A percentile compares a stretch with the other conserved stretches of the same genome.
phyloP scores from a whole-genome alignment of 2,329 filamentous ascomycete species.

The Aspergillus quadrilineatus region DNA sequence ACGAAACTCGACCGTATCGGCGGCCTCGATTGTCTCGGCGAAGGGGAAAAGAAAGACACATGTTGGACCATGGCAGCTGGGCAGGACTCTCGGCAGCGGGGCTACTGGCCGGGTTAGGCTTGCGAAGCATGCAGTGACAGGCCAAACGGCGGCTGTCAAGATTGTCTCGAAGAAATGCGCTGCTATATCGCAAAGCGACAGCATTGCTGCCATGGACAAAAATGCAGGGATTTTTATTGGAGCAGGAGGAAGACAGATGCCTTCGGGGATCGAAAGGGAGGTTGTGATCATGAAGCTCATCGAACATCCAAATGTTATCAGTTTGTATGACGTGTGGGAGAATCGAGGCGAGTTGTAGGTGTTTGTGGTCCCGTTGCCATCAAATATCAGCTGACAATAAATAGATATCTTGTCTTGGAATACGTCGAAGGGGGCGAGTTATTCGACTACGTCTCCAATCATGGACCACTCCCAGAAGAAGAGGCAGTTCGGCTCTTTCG shows the following conservation, averaged over 20 bases:
- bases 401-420: constrained; percentile 89
- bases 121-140: constrained; percentile 75
- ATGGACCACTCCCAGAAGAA: constrained; percentile 73
- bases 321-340: constrained; percentile 96
- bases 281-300: constrained; percentile 97
- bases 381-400: constrained; percentile 17
- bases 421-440: constrained; percentile 83
- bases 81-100: constrained; percentile 83
- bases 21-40: constrained; percentile 55
- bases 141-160: constrained; percentile 86
- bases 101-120: constrained; percentile 85
- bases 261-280: constrained; percentile 87
- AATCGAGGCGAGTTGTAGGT: constrained; percentile 89
- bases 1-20: constrained; percentile 54
- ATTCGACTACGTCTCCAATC: constrained; percentile 77
- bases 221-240: constrained; percentile 60
- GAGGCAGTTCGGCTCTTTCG: constrained; percentile 83
- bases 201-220: constrained; percentile 77
- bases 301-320: constrained; percentile 91
- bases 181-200: constrained; percentile 78
- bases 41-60: constrained; percentile 64
- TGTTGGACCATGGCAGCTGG: constrained; percentile 91
- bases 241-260: constrained; percentile 68
- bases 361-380: neutral
- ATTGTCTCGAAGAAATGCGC: constrained; percentile 85